Evolutionary conservation across 2,329 filamentous ascomycete genomes (phyloP).

Genomic region (Hymenoscyphus albidus): DNA sequence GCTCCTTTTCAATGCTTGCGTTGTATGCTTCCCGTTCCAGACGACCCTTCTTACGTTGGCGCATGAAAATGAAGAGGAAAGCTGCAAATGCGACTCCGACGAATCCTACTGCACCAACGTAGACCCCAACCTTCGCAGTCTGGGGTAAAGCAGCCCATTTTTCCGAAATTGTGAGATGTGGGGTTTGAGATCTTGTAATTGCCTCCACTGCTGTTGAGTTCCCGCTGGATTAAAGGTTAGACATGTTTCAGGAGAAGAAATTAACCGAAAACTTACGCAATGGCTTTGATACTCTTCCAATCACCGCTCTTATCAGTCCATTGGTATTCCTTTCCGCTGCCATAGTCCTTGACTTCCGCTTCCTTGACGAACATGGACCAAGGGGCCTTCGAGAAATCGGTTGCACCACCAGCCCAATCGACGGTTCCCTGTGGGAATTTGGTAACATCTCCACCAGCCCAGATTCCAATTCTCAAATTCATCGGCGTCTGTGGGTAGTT

Average conservation of each 20-base stretch:
- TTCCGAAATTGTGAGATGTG: slow-evolving; percentile 42
- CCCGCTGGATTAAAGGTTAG: slow-evolving; percentile 40
- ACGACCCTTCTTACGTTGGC: slow-evolving; percentile 50
- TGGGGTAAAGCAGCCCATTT: slow-evolving; percentile 52
- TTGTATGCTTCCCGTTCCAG: slow-evolving; percentile 44
- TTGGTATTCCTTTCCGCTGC: slow-evolving; percentile 58
- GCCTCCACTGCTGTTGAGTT: slow-evolving; percentile 53
- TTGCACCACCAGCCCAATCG: slow-evolving; percentile 66
- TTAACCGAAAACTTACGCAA: slow-evolving; percentile 42
- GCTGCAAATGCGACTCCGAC: slow-evolving; percentile 42
- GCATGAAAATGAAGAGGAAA: slow-evolving; percentile 51
- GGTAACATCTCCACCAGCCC: slow-evolving; percentile 57
- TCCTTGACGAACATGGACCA: slow-evolving; percentile 73
- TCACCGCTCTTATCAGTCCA: slow-evolving; percentile 59
- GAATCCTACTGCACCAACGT: slow-evolving; percentile 45
- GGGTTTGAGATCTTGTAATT: slow-evolving; percentile 36
- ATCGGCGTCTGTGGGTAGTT: slow-evolving; percentile 75
- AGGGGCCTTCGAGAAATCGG: slow-evolving; percentile 61
- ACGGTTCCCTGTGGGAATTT: slow-evolving; percentile 52
- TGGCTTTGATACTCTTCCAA: slow-evolving; percentile 60
- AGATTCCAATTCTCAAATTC: slow-evolving; percentile 64
- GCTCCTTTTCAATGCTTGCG: slow-evolving; percentile 31
- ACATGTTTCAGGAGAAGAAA: neutral
- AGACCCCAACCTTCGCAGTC: slow-evolving; percentile 50
- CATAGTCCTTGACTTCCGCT: slow-evolving; percentile 54